These are phyloP conservation scores for Acacia acuminata DNA, from an alignment of 306 rosid genomes.

Conservation along the genomic window DNA sequence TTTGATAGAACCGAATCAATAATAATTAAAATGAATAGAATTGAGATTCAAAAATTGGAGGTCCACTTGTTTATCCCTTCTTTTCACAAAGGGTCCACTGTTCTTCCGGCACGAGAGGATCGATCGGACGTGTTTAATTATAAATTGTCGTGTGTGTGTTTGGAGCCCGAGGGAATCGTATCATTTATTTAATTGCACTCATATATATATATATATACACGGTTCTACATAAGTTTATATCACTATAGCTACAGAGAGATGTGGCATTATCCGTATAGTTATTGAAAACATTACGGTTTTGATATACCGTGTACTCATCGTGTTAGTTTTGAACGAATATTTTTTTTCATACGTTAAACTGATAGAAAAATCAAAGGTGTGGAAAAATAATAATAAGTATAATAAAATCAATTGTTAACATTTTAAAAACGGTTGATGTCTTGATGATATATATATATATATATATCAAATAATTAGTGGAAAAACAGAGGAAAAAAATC, in stretches of 20 bases:
- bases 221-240: not conserved
- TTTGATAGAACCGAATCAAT: not conserved
- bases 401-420: not conserved
- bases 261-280: not conserved
- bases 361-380: not conserved
- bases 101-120: constrained; percentile 11
- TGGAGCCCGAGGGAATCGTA: not conserved
- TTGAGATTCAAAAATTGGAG: not conserved
- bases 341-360: not conserved
- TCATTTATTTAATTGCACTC: not conserved
- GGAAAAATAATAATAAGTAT: not conserved
- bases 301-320: not conserved
- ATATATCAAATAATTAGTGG: not conserved
- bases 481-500: not conserved
- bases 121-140: not conserved
- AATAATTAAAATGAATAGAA: not conserved
- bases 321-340: not conserved
- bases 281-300: not conserved
- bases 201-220: not conserved
- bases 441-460: not conserved
- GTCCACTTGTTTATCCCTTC: constrained; percentile 16
- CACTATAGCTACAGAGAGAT: not conserved
- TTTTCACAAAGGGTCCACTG: constrained; percentile 14
- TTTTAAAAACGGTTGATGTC: not conserved
- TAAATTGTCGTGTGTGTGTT: not conserved